Conservation (phyloP, 1,284 basidiomycete genomes). For the Trametes versicolor region DNA sequence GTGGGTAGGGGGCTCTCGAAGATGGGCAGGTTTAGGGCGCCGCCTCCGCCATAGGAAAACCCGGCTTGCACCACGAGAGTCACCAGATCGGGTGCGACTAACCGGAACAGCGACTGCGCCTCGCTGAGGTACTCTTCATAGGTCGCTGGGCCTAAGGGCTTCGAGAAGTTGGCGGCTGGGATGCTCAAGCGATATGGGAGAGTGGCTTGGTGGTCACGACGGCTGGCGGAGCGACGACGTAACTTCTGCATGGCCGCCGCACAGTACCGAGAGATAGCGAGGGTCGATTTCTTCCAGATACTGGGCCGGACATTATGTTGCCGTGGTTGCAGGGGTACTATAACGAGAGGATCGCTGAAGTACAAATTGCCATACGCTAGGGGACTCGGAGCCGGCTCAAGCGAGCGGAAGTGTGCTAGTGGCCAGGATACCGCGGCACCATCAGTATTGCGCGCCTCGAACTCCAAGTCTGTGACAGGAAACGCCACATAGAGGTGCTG, state of each 20-base stretch:
- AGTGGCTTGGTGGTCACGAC: background rate
- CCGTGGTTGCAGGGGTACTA: too few species aligned
- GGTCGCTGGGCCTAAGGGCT: background rate
- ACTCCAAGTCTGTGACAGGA: background rate
- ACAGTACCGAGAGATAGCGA: too few species aligned
- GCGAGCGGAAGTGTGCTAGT: background rate
- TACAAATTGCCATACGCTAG: too few species aligned
- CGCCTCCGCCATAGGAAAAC: background rate
- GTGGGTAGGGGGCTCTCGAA: background rate
- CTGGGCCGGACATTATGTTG: too few species aligned
- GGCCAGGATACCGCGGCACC: background rate
- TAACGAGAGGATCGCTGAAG: too few species aligned
- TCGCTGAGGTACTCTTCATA: background rate
- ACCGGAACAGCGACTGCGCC: background rate
- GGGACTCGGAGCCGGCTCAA: background rate
- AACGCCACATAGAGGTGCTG: constrained; percentile 6
- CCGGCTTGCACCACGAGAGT: background rate
- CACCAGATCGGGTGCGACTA: background rate
- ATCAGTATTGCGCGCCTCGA: background rate
- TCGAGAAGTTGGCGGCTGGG: background rate
- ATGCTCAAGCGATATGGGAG: background rate
- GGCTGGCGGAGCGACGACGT: too few species aligned
- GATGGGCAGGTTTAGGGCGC: background rate
- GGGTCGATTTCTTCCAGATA: too few species aligned
- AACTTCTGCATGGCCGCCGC: too few species aligned